phyloP scores from a whole-genome alignment of 352 stramenopile species.

The Phytopythium ostracodes region DNA sequence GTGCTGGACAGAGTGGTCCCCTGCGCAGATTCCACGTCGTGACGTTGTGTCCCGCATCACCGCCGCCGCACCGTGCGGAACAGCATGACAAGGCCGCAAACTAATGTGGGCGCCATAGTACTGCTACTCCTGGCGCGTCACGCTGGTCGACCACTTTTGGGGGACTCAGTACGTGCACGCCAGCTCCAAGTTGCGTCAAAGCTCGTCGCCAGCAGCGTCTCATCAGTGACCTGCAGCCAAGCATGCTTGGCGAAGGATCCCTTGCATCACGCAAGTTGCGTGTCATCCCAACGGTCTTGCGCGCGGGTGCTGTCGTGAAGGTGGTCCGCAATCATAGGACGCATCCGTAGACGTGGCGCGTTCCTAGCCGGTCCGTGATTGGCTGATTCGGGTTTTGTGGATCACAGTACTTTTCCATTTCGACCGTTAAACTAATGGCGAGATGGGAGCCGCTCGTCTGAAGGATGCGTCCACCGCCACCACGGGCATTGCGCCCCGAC shows the following conservation, averaged over 20 bases:
- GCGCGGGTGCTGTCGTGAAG: neutral
- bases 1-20: neutral
- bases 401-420: neutral
- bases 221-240: too few species aligned
- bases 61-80: neutral
- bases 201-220: neutral
- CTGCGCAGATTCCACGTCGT: neutral
- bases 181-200: neutral
- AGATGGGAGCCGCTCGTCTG: conserved; percentile 1
- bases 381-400: neutral
- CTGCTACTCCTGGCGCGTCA: neutral
- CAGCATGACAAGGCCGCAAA: neutral
- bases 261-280: too few species aligned
- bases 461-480: conserved; percentile 4
- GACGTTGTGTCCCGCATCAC: neutral
- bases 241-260: too few species aligned
- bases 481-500: neutral
- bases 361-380: neutral
- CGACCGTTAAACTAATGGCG: neutral
- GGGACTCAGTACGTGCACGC: neutral
- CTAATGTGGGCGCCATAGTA: neutral
- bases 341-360: neutral
- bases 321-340: too few species aligned
- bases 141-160: neutral
- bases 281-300: neutral